Conservation (phyloP, 2,329 filamentous ascomycete species). For the Ascochyta viciae-villosae region DNA sequence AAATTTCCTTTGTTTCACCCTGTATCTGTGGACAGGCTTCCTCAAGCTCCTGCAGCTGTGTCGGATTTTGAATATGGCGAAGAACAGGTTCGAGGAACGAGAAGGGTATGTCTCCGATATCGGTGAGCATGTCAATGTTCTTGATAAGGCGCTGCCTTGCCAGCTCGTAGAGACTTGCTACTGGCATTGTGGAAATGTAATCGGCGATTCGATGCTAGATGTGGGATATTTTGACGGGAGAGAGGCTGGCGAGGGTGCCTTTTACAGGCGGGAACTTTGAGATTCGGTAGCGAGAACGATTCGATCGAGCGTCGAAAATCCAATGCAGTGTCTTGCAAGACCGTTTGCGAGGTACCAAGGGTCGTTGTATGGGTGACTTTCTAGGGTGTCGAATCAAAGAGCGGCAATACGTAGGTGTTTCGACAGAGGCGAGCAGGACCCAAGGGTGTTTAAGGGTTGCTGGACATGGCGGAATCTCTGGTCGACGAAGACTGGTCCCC, state of each 20-base stretch:
- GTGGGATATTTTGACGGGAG: not conserved
- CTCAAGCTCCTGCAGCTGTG: conserved; percentile 77
- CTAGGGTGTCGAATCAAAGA: not conserved
- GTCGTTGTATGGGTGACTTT: not conserved
- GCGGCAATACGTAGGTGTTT: not conserved
- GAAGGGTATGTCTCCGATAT: conserved; percentile 76
- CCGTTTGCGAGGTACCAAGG: not conserved
- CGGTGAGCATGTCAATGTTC: conserved; percentile 60
- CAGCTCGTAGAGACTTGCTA: conserved; percentile 48
- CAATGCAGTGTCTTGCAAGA: not conserved
- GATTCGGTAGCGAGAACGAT: not conserved
- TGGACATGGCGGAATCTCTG: not conserved
- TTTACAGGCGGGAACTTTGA: not conserved
- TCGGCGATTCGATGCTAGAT: not conserved
- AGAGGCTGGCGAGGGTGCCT: not conserved
- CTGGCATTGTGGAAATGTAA: conserved; percentile 37
- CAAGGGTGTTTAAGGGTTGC: not conserved
- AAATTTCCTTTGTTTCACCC: conserved; percentile 73
- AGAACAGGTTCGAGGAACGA: conserved; percentile 72
- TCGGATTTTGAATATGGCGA: conserved; percentile 71
- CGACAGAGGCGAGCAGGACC: not conserved
- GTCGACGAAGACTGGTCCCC: not conserved
- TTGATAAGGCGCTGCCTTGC: conserved; percentile 51
- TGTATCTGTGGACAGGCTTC: conserved; percentile 77
- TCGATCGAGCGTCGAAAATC: not conserved